phyloP scores from a whole-genome alignment of 805 yeast genomes.

The Lipomyces chichibuensis region DNA sequence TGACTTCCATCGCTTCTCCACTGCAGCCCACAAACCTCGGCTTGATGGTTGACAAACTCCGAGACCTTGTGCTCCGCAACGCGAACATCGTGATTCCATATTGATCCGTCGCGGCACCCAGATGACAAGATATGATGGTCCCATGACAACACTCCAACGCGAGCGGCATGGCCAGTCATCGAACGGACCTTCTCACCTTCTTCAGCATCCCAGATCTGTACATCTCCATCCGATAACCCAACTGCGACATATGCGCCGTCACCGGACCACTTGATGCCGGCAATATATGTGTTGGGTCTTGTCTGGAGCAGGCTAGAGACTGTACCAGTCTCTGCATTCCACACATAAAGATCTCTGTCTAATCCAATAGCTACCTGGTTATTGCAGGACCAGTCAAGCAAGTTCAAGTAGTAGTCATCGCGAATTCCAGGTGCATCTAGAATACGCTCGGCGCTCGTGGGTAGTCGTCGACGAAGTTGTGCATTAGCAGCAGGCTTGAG shows the following conservation, averaged over 20 bases:
- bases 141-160: slow-evolving; percentile 88
- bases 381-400: slow-evolving; percentile 83
- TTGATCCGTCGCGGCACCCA: slow-evolving; percentile 85
- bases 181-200: slow-evolving; percentile 68
- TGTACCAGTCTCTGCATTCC: slow-evolving; percentile 86
- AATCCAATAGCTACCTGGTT: slow-evolving; percentile 87
- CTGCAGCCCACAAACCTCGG: slow-evolving; percentile 90
- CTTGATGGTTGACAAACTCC: slow-evolving; percentile 67
- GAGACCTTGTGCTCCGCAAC: slow-evolving; percentile 72
- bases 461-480: slow-evolving; percentile 59
- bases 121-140: slow-evolving; percentile 74
- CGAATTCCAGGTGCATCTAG: slow-evolving; percentile 94
- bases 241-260: slow-evolving; percentile 85
- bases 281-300: slow-evolving; percentile 52
- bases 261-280: slow-evolving; percentile 86
- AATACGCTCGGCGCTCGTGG: slow-evolving; percentile 88
- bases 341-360: slow-evolving; percentile 78
- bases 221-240: slow-evolving; percentile 78
- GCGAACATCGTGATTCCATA: slow-evolving; percentile 89
- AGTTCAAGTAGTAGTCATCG: slow-evolving; percentile 88
- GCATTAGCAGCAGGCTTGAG: slow-evolving; percentile 42
- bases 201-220: slow-evolving; percentile 94
- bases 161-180: slow-evolving; percentile 70
- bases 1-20: slow-evolving; percentile 84
- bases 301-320: slow-evolving; percentile 71